Evolutionary conservation across 1,284 basidiomycete genomes (phyloP).

Genomic region (Sphagnurus paluster): DNA sequence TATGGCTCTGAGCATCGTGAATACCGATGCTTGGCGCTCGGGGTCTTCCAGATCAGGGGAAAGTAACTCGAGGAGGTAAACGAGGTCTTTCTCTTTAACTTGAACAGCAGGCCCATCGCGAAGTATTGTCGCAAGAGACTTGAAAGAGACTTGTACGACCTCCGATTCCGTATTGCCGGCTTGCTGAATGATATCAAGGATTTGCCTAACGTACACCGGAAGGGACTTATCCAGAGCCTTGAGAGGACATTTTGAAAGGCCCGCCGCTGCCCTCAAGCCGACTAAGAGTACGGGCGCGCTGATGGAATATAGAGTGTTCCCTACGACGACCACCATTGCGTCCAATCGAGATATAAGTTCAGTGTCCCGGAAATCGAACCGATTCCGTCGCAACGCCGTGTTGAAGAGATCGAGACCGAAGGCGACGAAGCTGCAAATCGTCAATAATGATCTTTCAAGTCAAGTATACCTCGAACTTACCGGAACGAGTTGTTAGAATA

Average conservation of each 20-base stretch:
- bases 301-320: conserved; percentile 90
- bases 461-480: conserved; percentile 35
- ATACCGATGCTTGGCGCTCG: conserved; percentile 83
- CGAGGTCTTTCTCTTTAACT: conserved; percentile 88
- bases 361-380: conserved; percentile 82
- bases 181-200: conserved; percentile 82
- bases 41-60: conserved; percentile 94
- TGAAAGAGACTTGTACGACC: conserved; percentile 86
- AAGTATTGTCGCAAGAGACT: conserved; percentile 83
- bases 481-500: conserved; percentile 85
- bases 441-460: conserved; percentile 15
- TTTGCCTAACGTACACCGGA: conserved; percentile 85
- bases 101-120: conserved; percentile 82
- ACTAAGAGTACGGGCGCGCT: conserved; percentile 79
- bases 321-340: conserved; percentile 84
- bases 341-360: conserved; percentile 79
- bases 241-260: conserved; percentile 85
- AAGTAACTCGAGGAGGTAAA: conserved; percentile 85
- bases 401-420: conserved; percentile 94
- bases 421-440: conserved; percentile 73
- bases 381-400: conserved; percentile 83
- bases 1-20: conserved; percentile 90
- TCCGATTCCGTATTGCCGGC: conserved; percentile 90
- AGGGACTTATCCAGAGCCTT: conserved; percentile 77
- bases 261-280: conserved; percentile 81